phyloP scores from a whole-genome alignment of 2,329 filamentous ascomycete species.

The Didymella pomorum region DNA sequence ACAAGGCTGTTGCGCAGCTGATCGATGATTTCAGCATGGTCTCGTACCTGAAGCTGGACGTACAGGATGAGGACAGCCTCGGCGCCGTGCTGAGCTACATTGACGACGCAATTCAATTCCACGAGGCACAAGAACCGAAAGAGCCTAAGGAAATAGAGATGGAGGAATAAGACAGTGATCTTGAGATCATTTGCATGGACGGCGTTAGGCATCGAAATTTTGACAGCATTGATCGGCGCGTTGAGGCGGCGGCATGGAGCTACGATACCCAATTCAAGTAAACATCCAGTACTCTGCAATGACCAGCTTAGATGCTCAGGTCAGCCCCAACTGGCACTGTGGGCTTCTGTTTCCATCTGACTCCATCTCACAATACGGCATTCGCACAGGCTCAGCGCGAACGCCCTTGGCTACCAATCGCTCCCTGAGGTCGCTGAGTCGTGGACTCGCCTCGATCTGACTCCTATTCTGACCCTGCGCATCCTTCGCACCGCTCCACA shows the following conservation, averaged over 20 bases:
- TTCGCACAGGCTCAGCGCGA: slow-evolving; percentile 70
- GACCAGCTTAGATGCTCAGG: background rate
- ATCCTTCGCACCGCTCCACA: slow-evolving; percentile 79
- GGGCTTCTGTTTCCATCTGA: slow-evolving; percentile 47
- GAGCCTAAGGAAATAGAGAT: slow-evolving; percentile 67
- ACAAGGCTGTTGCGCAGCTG: slow-evolving; percentile 85
- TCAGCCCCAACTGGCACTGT: slow-evolving; percentile 27
- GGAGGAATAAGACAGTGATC: slow-evolving; percentile 14
- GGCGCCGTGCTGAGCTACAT: slow-evolving; percentile 86
- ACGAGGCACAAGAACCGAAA: slow-evolving; percentile 89
- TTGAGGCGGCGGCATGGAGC: slow-evolving; percentile 2
- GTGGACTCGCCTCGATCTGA: slow-evolving; percentile 72
- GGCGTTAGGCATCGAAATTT: slow-evolving; percentile 17
- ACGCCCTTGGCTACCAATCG: slow-evolving; percentile 74
- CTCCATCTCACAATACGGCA: slow-evolving; percentile 75
- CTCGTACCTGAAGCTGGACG: slow-evolving; percentile 88
- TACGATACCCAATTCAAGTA: slow-evolving; percentile 19
- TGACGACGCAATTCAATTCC: slow-evolving; percentile 91
- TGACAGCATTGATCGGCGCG: slow-evolving; percentile 18
- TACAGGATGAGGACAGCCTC: slow-evolving; percentile 91
- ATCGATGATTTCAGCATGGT: slow-evolving; percentile 99
- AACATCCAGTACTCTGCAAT: background rate
- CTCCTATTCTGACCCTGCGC: slow-evolving; percentile 72
- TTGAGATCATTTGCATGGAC: slow-evolving; percentile 12
- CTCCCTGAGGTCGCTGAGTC: slow-evolving; percentile 79